Conservation (phyloP, 1,284 basidiomycete species). For the Mycena citricolor region DNA sequence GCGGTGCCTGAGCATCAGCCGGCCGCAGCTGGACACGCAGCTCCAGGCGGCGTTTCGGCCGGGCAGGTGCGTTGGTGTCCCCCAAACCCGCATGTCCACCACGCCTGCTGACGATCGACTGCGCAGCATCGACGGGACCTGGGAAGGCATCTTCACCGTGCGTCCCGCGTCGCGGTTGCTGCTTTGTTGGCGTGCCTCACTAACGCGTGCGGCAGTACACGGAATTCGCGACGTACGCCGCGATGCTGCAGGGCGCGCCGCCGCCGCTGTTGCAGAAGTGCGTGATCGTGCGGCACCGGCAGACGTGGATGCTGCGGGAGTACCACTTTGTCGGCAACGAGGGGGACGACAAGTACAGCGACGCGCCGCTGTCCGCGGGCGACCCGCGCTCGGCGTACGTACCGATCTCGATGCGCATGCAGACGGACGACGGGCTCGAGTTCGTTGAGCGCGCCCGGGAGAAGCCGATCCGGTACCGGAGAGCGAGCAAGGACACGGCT, state of each 20-base stretch:
- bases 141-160: slow-evolving; percentile 77
- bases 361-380: slow-evolving; percentile 42
- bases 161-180: slow-evolving; percentile 27
- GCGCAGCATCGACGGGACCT: slow-evolving; percentile 63
- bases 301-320: slow-evolving; percentile 76
- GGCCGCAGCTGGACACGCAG: slow-evolving; percentile 30
- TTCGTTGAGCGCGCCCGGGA: slow-evolving; percentile 40
- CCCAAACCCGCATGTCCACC: neutral
- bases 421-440: slow-evolving; percentile 41
- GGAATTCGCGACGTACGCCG: slow-evolving; percentile 67
- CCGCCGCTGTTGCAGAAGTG: slow-evolving; percentile 56
- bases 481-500: slow-evolving; percentile 24
- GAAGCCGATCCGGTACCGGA: slow-evolving; percentile 43
- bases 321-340: slow-evolving; percentile 51
- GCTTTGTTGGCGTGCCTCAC: slow-evolving; percentile 5
- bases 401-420: slow-evolving; percentile 47
- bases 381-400: slow-evolving; percentile 55
- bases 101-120: slow-evolving; percentile 3
- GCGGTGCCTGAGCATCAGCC: slow-evolving; percentile 46
- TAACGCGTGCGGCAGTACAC: slow-evolving; percentile 51
- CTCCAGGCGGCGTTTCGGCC: slow-evolving; percentile 50
- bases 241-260: slow-evolving; percentile 59
- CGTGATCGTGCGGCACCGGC: slow-evolving; percentile 65
- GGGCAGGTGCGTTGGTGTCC: slow-evolving; percentile 51
- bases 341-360: slow-evolving; percentile 26